A percentile compares a stretch with the other conserved stretches of the same genome.
These are phyloP conservation scores for Phytophthora constricta DNA, from an alignment of 352 stramenopile genomes.

Conservation along the genomic window DNA sequence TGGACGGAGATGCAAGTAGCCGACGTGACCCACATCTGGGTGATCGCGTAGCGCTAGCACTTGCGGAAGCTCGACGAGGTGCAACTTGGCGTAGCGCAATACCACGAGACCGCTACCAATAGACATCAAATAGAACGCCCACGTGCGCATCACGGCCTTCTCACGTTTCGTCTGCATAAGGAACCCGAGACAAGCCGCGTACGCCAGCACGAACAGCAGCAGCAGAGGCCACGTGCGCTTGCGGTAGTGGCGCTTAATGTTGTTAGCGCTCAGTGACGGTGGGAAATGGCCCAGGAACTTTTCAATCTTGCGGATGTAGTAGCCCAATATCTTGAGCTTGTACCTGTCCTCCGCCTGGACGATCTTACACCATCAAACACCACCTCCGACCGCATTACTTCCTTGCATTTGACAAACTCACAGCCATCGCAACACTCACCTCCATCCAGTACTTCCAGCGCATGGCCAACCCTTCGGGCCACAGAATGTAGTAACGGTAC, in stretches of 20 bases:
- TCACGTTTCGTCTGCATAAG: slow-evolving; percentile 45
- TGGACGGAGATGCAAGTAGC: too few relatives aligned
- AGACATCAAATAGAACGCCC: slow-evolving; percentile 64
- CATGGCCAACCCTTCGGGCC: slow-evolving; percentile 73
- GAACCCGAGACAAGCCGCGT: slow-evolving; percentile 44
- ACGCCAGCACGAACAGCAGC: slow-evolving; percentile 56
- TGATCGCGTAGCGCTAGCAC: slow-evolving; percentile 67
- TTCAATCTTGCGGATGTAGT: slow-evolving; percentile 85
- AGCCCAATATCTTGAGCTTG: slow-evolving; percentile 84
- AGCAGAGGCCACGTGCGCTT: slow-evolving; percentile 47
- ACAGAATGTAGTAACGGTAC: slow-evolving; percentile 76
- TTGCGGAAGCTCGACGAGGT: slow-evolving; percentile 75
- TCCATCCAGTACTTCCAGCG: slow-evolving; percentile 79
- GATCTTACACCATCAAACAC: too few relatives aligned
- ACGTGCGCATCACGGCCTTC: slow-evolving; percentile 46
- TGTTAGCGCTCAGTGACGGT: slow-evolving; percentile 38
- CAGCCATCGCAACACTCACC: slow-evolving; percentile 30
- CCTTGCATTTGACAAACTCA: not conserved
- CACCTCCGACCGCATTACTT: not conserved
- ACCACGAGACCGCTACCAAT: slow-evolving; percentile 69
- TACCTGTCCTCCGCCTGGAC: slow-evolving; percentile 71
- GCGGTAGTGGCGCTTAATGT: slow-evolving; percentile 69
- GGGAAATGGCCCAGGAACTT: slow-evolving; percentile 75
- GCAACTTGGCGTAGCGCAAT: slow-evolving; percentile 74
- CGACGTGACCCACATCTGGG: slow-evolving; percentile 66